Evolutionary conservation across 139 green algal species (phyloP).

Genomic region (Limnomonas spitsbergensis): DNA sequence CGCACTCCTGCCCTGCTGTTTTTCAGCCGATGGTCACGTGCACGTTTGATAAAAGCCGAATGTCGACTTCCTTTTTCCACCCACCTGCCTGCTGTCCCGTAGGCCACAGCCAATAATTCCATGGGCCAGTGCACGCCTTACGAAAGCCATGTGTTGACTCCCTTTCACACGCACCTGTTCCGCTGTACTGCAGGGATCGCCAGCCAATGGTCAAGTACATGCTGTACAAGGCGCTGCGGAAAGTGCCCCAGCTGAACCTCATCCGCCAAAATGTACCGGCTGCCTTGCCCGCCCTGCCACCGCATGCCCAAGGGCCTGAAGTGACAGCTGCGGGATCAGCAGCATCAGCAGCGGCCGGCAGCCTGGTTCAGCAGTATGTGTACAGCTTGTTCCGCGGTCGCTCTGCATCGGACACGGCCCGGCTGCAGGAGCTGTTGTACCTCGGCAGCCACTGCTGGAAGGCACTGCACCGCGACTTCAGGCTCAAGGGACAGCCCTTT

Average conservation of each 20-base stretch:
- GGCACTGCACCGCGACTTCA: neutral
- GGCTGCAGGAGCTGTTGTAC: slow-evolving; percentile 8
- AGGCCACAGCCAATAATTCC: no score
- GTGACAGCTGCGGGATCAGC: no score
- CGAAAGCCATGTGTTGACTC: no score
- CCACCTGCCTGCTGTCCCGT: no score
- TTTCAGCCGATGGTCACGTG: no score
- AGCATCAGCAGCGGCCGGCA: neutral
- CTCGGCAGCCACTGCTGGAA: neutral
- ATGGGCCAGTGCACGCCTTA: no score
- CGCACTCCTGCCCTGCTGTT: no score
- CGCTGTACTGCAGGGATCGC: neutral
- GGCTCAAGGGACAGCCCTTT: slow-evolving; percentile 7
- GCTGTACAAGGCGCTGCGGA: slow-evolving; percentile 17
- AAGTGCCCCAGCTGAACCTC: slow-evolving; percentile 6
- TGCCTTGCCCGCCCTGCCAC: neutral
- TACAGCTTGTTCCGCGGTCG: neutral
- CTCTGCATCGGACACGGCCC: neutral
- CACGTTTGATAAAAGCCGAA: no score
- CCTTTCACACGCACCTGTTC: no score
- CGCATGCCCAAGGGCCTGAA: no score
- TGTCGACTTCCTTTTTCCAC: no score
- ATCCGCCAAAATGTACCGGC: neutral
- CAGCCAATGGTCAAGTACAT: slow-evolving; percentile 19
- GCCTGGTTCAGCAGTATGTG: slow-evolving; percentile 10